Conservation (phyloP, 2,329 filamentous ascomycete species). For the Coniochaeta sp. region DNA sequence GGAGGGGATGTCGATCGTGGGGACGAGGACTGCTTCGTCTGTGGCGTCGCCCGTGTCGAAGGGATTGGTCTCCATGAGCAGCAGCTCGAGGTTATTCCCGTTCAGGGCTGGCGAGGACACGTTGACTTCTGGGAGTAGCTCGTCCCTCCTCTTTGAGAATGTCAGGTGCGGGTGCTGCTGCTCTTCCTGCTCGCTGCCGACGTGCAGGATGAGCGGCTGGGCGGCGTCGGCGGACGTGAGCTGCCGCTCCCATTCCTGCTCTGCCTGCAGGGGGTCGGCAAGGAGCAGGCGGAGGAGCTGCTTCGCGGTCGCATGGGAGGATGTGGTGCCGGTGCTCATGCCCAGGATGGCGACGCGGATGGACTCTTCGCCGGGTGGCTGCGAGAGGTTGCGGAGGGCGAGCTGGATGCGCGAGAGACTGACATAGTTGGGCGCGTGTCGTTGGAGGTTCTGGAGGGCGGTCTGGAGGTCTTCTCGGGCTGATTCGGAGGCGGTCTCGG, state of each 20-base stretch:
- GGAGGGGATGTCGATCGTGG: constrained; percentile 63
- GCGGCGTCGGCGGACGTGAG: constrained; percentile 43
- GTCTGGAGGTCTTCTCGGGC: constrained; percentile 48
- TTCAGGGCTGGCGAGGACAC: constrained; percentile 57
- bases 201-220: constrained; percentile 57
- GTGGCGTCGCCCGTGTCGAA: constrained; percentile 31
- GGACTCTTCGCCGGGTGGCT: constrained; percentile 47
- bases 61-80: constrained; percentile 44
- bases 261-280: constrained; percentile 59
- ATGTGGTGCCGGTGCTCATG: constrained; percentile 28
- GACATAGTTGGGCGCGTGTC: constrained; percentile 52
- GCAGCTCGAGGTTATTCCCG: constrained; percentile 56
- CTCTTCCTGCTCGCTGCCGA: constrained; percentile 24
- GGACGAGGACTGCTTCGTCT: constrained; percentile 66
- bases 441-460: constrained; percentile 53
- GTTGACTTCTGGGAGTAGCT: constrained; percentile 47
- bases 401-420: constrained; percentile 66
- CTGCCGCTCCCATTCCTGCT: constrained; percentile 60
- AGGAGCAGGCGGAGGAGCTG: constrained; percentile 62
- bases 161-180: constrained; percentile 11
- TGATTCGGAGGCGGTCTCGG: constrained; percentile 10
- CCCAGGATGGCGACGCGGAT: constrained; percentile 53
- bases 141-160: constrained; percentile 14
- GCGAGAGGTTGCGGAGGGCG: constrained; percentile 57
- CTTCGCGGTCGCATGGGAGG: constrained; percentile 42